A percentile compares a stretch with the other conserved stretches of the same genome.
Conservation (phyloP, 2,329 filamentous ascomycete species). For the Colletotrichum simmondsii region DNA sequence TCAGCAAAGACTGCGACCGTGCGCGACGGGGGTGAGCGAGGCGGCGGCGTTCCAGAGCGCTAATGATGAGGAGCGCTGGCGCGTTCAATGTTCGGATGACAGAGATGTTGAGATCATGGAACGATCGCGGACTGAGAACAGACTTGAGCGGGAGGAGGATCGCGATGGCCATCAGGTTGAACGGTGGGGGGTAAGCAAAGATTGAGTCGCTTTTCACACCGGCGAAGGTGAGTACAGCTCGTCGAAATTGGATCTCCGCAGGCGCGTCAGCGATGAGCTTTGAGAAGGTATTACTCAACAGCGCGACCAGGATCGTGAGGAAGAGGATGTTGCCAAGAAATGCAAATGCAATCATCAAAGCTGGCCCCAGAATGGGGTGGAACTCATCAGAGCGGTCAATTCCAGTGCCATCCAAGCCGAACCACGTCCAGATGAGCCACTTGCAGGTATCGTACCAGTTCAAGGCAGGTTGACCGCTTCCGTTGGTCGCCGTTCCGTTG, state of each 20-base stretch:
- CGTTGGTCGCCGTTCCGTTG: constrained; percentile 41
- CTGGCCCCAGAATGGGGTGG: constrained; percentile 73
- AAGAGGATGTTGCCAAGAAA: constrained; percentile 82
- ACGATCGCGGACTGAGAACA: constrained; percentile 69
- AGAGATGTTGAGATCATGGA: constrained; percentile 78
- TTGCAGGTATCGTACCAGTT: constrained; percentile 70
- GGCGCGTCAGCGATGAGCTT: constrained; percentile 75
- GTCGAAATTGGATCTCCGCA: constrained; percentile 77
- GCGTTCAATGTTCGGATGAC: constrained; percentile 72
- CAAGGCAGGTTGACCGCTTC: neutral
- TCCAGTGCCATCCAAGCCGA: constrained; percentile 74
- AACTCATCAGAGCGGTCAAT: constrained; percentile 66
- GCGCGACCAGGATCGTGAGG: constrained; percentile 78
- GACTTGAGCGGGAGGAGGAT: constrained; percentile 74
- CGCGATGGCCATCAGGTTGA: constrained; percentile 76
- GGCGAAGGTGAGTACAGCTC: constrained; percentile 78
- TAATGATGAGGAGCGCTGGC: constrained; percentile 70
- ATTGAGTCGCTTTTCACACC: constrained; percentile 79
- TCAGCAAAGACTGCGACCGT: constrained; percentile 26
- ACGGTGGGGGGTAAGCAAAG: constrained; percentile 76
- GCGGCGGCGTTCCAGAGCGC: constrained; percentile 68
- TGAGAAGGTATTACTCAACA: constrained; percentile 78
- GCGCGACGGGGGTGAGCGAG: constrained; percentile 56
- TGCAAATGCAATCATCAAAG: constrained; percentile 77
- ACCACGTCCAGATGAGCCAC: constrained; percentile 86